Conservation (phyloP, 805 yeast species). For the Naumovozyma castellii region DNA sequence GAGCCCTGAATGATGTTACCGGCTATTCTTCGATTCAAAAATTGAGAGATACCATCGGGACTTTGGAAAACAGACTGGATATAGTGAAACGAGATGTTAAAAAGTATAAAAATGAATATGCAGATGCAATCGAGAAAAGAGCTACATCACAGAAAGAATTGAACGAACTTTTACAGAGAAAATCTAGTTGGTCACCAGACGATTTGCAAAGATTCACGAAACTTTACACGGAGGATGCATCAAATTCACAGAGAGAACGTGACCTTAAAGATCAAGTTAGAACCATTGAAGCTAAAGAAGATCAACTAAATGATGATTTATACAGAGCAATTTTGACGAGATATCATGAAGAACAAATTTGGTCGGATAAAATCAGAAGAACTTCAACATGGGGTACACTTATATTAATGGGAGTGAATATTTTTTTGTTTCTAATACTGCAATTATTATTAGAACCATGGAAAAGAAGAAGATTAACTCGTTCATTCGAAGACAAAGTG, state of each 20-base stretch:
- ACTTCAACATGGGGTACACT: slow-evolving; percentile 97
- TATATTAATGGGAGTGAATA: slow-evolving; percentile 77
- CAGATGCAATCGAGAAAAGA: slow-evolving; percentile 53
- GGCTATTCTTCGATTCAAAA: slow-evolving; percentile 79
- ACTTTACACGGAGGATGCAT: slow-evolving; percentile 72
- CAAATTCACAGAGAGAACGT: slow-evolving; percentile 51
- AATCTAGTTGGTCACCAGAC: slow-evolving; percentile 65
- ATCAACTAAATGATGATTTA: slow-evolving; percentile 56
- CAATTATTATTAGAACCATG: slow-evolving; percentile 90
- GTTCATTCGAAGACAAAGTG: slow-evolving; percentile 75
- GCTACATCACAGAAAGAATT: slow-evolving; percentile 71
- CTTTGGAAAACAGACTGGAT: slow-evolving; percentile 43
- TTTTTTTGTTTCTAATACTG: slow-evolving; percentile 65
- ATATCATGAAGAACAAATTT: slow-evolving; percentile 93
- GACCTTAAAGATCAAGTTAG: slow-evolving; percentile 40
- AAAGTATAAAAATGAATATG: slow-evolving; percentile 41
- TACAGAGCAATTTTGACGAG: slow-evolving; percentile 74
- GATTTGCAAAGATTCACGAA: slow-evolving; percentile 82
- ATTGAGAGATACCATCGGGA: slow-evolving; percentile 52
- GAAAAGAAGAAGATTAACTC: slow-evolving; percentile 74
- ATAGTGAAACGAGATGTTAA: slow-evolving; percentile 41
- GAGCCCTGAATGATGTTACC: slow-evolving; percentile 78
- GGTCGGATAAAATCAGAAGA: slow-evolving; percentile 93
- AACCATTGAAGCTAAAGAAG: slow-evolving; percentile 51
- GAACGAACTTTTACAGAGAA: slow-evolving; percentile 78